phyloP scores from a whole-genome alignment of 352 stramenopile genomes.

The Phytophthora litchii region DNA sequence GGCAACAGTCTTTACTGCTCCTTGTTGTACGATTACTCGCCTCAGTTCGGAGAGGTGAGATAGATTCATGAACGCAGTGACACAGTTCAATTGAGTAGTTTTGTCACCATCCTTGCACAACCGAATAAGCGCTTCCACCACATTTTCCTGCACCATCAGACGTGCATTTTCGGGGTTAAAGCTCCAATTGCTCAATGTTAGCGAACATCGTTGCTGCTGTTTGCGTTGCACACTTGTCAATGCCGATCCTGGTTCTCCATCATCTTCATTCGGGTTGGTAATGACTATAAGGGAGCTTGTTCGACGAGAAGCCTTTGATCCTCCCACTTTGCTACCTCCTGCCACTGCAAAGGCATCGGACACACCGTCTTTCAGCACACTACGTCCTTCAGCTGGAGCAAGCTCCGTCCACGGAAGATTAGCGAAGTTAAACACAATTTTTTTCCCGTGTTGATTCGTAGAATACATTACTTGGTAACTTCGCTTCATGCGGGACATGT shows the following conservation, averaged over 20 bases:
- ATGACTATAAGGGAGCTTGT: slow-evolving; percentile 9
- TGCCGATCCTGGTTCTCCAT: slow-evolving; percentile 6
- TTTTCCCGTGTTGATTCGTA: slow-evolving; percentile 12
- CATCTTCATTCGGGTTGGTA: slow-evolving; percentile 10
- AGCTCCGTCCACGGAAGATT: slow-evolving; percentile 27
- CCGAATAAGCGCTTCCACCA: slow-evolving; percentile 82
- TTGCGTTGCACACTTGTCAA: slow-evolving; percentile 32
- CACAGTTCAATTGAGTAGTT: slow-evolving; percentile 70
- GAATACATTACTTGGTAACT: slow-evolving; percentile 59
- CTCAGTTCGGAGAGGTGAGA: slow-evolving; percentile 72
- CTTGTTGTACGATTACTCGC: slow-evolving; percentile 66
- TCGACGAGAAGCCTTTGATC: slow-evolving; percentile 4
- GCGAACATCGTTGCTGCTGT: slow-evolving; percentile 73
- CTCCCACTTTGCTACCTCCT: slow-evolving; percentile 5
- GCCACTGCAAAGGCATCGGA: slow-evolving; percentile 44
- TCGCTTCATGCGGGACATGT: slow-evolving; percentile 88
- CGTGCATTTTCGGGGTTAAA: slow-evolving; percentile 83
- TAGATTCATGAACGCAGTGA: slow-evolving; percentile 88
- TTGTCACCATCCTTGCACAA: slow-evolving; percentile 71
- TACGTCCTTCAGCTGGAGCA: slow-evolving; percentile 21
- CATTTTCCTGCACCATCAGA: slow-evolving; percentile 89
- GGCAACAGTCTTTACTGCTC: slow-evolving; percentile 73
- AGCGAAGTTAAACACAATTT: slow-evolving; percentile 16
- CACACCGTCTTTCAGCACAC: slow-evolving; percentile 58
- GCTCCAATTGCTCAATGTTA: slow-evolving; percentile 90